phyloP scores from a whole-genome alignment of 768 basidiomycete genomes.

The Tylopilus subfusipes region DNA sequence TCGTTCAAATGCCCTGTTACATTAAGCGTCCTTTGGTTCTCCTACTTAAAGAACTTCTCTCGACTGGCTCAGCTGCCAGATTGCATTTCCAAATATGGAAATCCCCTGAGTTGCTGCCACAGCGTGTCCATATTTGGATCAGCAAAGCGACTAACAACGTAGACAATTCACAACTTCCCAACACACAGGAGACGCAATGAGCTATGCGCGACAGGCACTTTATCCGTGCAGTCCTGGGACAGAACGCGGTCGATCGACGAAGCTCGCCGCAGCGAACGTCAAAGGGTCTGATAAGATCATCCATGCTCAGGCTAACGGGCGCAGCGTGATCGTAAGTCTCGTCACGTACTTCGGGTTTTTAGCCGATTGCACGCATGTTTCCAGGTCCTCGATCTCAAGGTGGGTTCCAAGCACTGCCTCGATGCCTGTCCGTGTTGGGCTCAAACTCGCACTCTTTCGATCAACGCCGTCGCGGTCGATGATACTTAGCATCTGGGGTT shows the following conservation, averaged over 20 bases:
- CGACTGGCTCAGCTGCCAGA: not conserved
- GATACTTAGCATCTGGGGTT: conserved; percentile 58
- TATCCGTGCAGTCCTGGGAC: conserved; percentile 70
- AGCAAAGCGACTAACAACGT: not conserved
- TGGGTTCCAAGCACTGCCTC: conserved; percentile 34
- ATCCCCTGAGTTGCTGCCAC: conserved; percentile 17
- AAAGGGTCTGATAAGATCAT: conserved; percentile 62
- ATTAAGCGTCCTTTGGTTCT: not conserved
- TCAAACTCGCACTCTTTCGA: not conserved
- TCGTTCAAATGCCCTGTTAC: not conserved
- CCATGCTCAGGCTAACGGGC: conserved; percentile 83
- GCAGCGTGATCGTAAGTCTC: conserved; percentile 76
- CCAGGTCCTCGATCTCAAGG: conserved; percentile 83
- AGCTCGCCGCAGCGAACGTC: conserved; percentile 62
- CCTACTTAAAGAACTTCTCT: conserved; percentile 4
- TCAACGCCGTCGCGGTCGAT: not conserved
- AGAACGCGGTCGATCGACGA: conserved; percentile 63
- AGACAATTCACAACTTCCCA: not conserved
- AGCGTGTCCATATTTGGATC: conserved; percentile 7
- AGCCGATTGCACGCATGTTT: not conserved
- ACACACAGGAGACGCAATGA: conserved; percentile 36
- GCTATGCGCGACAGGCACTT: conserved; percentile 45
- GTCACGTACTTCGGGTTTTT: not conserved
- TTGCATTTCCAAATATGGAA: conserved; percentile 12
- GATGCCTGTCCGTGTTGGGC: too few relatives aligned